Percentiles rank a stretch among this genome's conserved stretches.
Conservation (phyloP, 2,329 filamentous ascomycete genomes). For the Scortechinia acanthostroma region DNA sequence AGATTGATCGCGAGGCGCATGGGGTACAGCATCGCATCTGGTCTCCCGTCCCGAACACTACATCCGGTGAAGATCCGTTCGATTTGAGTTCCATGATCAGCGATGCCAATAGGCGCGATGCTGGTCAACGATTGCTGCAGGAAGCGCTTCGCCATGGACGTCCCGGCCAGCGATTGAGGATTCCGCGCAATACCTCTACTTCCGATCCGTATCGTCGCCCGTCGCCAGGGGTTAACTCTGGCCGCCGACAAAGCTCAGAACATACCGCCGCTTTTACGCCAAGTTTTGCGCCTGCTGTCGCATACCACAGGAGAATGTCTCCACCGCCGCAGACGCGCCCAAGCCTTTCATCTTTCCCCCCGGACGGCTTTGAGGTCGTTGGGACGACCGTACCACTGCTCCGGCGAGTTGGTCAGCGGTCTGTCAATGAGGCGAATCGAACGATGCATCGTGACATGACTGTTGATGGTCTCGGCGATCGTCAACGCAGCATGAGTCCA, state of each 20-base stretch:
- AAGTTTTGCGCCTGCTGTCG: neutral
- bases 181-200: neutral
- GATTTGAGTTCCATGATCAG: neutral
- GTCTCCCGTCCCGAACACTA: neutral
- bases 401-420: neutral
- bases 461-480: conserved; percentile 74
- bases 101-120: neutral
- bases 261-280: neutral
- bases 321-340: neutral
- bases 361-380: neutral
- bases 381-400: neutral
- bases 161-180: neutral
- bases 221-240: neutral
- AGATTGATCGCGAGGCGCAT: neutral
- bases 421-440: neutral
- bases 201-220: neutral
- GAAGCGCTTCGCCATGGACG: neutral
- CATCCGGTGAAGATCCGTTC: neutral
- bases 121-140: neutral
- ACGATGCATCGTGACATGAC: neutral
- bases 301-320: neutral
- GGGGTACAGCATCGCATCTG: too few species aligned
- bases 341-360: neutral
- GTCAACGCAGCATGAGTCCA: conserved; percentile 74
- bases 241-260: neutral